These are phyloP conservation scores for Hyaloscypha variabilis DNA, from an alignment of 495 filamentous ascomycete species.

Conservation along the genomic window DNA sequence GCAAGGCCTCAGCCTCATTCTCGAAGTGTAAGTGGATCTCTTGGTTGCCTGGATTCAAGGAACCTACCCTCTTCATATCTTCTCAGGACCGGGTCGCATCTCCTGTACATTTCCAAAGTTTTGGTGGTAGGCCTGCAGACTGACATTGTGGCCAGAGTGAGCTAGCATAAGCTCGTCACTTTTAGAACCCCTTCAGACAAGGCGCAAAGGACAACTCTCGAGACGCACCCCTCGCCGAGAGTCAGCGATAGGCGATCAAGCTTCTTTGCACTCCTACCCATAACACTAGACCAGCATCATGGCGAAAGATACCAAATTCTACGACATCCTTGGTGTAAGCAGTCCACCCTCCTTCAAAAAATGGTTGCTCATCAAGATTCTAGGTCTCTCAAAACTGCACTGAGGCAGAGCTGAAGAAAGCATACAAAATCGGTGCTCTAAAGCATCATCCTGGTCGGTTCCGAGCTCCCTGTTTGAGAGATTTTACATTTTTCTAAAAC, in stretches of 20 bases:
- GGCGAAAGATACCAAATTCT: conserved; percentile 89
- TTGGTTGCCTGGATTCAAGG: neutral
- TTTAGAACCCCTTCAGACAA: neutral
- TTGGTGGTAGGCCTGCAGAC: neutral
- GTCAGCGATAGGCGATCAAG: neutral
- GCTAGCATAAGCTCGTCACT: neutral
- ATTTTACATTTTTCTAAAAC: neutral
- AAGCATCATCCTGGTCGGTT: conserved; percentile 86
- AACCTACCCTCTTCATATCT: neutral
- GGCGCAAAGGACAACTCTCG: neutral
- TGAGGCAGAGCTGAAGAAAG: conserved; percentile 82
- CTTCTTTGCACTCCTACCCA: conserved; percentile 20
- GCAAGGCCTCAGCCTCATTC: conserved; percentile 20
- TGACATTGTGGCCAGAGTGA: neutral
- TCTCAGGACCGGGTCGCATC: neutral
- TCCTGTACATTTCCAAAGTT: neutral
- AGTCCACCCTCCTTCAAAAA: conserved; percentile 2
- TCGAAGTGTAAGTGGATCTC: neutral
- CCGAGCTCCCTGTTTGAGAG: conserved; percentile 4
- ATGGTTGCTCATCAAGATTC: conserved; percentile 30
- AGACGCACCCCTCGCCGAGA: neutral
- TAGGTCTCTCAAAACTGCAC: conserved; percentile 73
- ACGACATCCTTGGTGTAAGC: conserved; percentile 85
- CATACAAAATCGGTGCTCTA: conserved; percentile 87
- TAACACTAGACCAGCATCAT: conserved; percentile 54